These are phyloP conservation scores for Aspergillus amoenus DNA, from an alignment of 2,329 filamentous ascomycete genomes.

Conservation along the genomic window DNA sequence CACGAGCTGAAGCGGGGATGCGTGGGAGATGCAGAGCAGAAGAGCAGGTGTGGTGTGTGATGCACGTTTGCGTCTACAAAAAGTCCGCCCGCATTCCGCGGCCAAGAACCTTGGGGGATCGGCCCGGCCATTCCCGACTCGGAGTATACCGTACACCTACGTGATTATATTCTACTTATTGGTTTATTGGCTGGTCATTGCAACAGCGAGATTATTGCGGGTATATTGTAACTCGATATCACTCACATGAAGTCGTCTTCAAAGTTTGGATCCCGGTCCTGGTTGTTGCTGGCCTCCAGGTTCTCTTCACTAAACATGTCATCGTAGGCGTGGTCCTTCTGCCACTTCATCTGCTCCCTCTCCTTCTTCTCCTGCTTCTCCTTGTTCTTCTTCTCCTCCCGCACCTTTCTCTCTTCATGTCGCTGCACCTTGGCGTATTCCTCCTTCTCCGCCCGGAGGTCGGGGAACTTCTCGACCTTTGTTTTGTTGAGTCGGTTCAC, in stretches of 20 bases:
- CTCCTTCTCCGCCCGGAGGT: conserved; percentile 79
- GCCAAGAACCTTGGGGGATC: background rate
- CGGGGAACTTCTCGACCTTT: conserved; percentile 80
- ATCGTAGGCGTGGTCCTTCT: conserved; percentile 98
- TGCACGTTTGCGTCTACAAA: background rate
- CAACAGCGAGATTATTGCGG: background rate
- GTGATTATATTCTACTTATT: too few species aligned
- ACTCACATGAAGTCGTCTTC: conserved; percentile 92
- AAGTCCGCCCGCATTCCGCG: conserved; percentile 5
- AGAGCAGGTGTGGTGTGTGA: background rate
- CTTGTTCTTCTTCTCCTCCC: conserved; percentile 40
- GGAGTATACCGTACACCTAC: background rate
- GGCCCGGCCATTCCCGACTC: background rate
- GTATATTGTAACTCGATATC: background rate
- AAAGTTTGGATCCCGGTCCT: conserved; percentile 69
- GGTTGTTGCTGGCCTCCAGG: conserved; percentile 75
- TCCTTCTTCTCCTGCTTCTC: conserved; percentile 61
- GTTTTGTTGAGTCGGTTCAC: conserved; percentile 99
- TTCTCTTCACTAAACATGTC: conserved; percentile 84
- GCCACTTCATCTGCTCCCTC: conserved; percentile 84
- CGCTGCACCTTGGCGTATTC: conserved; percentile 70
- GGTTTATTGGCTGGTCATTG: background rate
- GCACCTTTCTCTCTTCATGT: conserved; percentile 58
- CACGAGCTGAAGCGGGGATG: too few species aligned
- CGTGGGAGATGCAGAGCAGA: background rate